These are phyloP conservation scores for Malus hybrid DNA, from an alignment of 331 rosid species.

Conservation along the genomic window DNA sequence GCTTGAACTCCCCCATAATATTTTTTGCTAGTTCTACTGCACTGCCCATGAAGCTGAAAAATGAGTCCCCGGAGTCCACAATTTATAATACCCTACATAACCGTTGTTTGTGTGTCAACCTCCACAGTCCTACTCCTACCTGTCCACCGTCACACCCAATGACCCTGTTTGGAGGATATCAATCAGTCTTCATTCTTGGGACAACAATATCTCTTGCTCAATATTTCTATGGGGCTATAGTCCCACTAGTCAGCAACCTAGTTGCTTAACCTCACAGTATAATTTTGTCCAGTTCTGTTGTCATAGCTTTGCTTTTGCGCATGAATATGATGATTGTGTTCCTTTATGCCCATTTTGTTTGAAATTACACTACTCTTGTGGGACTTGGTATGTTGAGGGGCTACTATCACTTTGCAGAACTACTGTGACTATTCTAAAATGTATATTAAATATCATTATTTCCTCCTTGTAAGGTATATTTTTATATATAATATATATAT, in stretches of 20 bases:
- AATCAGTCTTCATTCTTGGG: slow-evolving; percentile 13
- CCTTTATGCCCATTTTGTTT: background rate
- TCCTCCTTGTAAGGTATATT: no score
- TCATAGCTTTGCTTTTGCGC: background rate
- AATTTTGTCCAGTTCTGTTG: background rate
- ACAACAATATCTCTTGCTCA: slow-evolving; percentile 23
- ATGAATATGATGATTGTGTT: background rate
- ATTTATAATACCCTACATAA: slow-evolving; percentile 25
- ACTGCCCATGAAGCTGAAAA: background rate
- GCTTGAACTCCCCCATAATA: slow-evolving; percentile 74
- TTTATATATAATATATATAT: no score
- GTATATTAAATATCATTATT: background rate
- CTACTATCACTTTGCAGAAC: background rate
- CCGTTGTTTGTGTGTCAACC: slow-evolving; percentile 20
- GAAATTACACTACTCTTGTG: background rate
- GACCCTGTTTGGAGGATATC: slow-evolving; percentile 29
- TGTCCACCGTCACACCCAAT: slow-evolving; percentile 29
- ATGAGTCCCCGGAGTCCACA: background rate
- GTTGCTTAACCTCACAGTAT: background rate
- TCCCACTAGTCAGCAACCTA: slow-evolving; percentile 1
- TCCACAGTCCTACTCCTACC: slow-evolving; percentile 30
- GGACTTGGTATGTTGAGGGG: background rate
- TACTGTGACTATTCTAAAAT: background rate
- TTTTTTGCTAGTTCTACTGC: background rate
- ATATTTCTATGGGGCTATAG: background rate